Evolutionary conservation across 2,329 filamentous ascomycete genomes (phyloP), one percentile per base, ranked within the genome.

Genomic region (Fusarium drepaniforme): DNA sequence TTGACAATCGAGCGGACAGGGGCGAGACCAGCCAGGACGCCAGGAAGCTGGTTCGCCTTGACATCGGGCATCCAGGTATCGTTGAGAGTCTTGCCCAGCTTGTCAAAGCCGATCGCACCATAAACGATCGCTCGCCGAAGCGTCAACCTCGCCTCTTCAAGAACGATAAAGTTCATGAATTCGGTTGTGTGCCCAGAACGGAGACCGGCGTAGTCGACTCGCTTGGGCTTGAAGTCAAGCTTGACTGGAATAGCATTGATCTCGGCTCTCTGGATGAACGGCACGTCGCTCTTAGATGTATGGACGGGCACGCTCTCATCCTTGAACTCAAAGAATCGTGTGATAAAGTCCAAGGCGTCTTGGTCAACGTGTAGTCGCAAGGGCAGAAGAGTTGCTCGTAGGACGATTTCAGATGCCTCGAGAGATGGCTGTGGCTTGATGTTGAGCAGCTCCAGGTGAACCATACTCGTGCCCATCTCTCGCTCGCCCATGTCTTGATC

Each of bases 31-130:
- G 95, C 94, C 40, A 99, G 89, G 1, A 99, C 93, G 2, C 93
- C 92, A 1, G 95, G 95, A 7, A 99, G 91, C 82, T 99, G 97
- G 75, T 96, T 97, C 18, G 90, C 87, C 81, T 93, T 95, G 66
- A 99, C 93, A 80, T 99, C 96, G 1, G 95, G 95, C 89, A 93
- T 97, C 97, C 97, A 99, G 51, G 98, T 94, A 80, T 97, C 95
- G 80, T 98, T 98, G 38, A 99, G 89, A 3, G 93, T 96, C 82
- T 96, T 91, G 64, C 97, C 95, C 3, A 99, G 88, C 60, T 94
- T 92, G 76, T 98, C 96, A 77, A 98, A 98, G 0, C 97, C 97
- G 9, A 92, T 92, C 1, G 98, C 90, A 33, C 97, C 97, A 77
- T 98, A 98, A 40, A 98, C 91, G 76, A 99, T 98, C 30, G 94